Base-by-base conservation (phyloP, 352 stramenopile species). In the Globisporangium nunn region DNA sequence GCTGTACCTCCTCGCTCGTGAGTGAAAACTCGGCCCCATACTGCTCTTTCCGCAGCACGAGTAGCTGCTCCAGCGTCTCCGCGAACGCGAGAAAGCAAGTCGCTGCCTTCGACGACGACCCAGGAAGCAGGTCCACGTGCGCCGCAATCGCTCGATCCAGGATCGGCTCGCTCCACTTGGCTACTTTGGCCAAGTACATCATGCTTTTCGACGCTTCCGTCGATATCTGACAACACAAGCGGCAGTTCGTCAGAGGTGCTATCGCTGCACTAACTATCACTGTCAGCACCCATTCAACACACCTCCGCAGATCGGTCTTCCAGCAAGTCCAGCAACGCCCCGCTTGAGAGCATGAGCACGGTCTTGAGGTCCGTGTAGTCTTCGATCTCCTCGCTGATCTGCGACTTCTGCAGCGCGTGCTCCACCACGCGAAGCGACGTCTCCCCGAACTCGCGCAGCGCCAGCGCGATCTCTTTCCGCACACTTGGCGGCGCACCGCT, bases 271-370 rank as follows among this genome's bases (percentile, higher is more conserved):
- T 10, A 14, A 11, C 7, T 12, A 15, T 5, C 11, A 15, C 37
- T 14, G 4, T 39, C 40, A 10, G 11, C 8, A 15, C n/a, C 2
- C 11, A 12, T 33, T 37, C 4, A 6, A 41, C 58, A 41, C 54
- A 77, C 66, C 43, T 78, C 49, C 1, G 63, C 48, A 4, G 68
- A 54, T 0, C 67, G 50, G 49, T 90, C 80, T 43, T 90, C 80
- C 33, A 90, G 59, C 11, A 90, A 66, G 8, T 79, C 79, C 8
- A 90, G 56, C 46, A 88, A 31, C 1, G 72, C 64, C 3, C 80
- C 80, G 31, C 75, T 90, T 4, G 80, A 75, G 61, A 88, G 74
- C 80, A 90, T 87, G 4, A 65, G 63, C 3, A 70, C 53, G 6
- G 64, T 85, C 14, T 76, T 72, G 46, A 72, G 67, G 11, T 70